Percentiles rank a stretch among this genome's conserved stretches.
phyloP scores from a whole-genome alignment of 768 basidiomycete genomes.

The Auricularia sp. region DNA sequence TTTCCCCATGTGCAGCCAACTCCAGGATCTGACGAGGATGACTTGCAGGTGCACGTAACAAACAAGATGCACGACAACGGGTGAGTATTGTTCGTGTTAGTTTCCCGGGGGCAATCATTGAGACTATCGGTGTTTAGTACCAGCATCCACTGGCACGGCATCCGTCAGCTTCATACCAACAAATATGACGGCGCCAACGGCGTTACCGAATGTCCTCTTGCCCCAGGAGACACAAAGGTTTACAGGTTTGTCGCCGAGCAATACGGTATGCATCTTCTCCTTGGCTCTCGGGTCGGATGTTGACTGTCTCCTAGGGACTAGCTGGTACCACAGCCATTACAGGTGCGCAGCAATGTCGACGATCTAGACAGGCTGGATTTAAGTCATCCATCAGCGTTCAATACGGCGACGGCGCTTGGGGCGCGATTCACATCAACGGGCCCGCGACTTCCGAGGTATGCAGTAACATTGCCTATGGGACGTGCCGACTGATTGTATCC shows the following conservation, averaged over 20 bases:
- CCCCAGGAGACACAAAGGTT: background rate
- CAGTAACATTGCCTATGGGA: background rate
- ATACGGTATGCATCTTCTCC: background rate
- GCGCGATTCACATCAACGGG: background rate
- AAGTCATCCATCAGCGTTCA: background rate
- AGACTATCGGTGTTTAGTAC: background rate
- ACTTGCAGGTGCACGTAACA: background rate
- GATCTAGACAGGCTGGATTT: background rate
- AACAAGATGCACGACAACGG: background rate
- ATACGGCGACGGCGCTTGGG: background rate
- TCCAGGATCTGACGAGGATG: background rate
- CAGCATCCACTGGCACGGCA: background rate
- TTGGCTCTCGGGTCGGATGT: background rate
- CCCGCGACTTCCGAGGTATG: background rate
- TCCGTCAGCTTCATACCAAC: background rate
- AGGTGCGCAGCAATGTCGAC: background rate
- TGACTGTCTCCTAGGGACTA: background rate
- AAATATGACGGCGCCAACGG: background rate
- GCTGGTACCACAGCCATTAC: conserved; percentile 1
- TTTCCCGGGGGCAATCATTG: background rate
- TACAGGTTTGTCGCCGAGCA: conserved; percentile 1
- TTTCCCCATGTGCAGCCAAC: background rate
- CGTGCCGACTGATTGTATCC: conserved; percentile 25
- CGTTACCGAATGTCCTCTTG: background rate
- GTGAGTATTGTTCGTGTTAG: background rate